Conservation (phyloP, 306 rosid species). For the Prunus fruticosa region DNA sequence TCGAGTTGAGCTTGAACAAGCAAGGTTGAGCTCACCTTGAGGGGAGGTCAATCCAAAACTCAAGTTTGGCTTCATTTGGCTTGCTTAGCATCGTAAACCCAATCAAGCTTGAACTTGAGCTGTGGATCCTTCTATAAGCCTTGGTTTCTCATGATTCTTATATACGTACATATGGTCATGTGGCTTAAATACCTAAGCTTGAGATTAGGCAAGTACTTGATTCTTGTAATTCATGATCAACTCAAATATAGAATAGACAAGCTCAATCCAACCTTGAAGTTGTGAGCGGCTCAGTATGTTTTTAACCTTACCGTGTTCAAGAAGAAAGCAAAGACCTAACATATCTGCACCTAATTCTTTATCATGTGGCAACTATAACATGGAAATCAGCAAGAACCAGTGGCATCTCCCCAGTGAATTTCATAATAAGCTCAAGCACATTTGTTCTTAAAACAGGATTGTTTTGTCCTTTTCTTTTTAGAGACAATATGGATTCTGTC, state of each 20-base stretch:
- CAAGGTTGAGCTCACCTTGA: not conserved
- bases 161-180: not conserved
- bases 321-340: not conserved
- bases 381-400: not conserved
- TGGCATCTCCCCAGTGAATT: not conserved
- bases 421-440: not conserved
- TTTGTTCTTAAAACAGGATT: not conserved
- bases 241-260: not conserved
- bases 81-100: not conserved
- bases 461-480: conserved; percentile 2
- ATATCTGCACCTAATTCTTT: not conserved
- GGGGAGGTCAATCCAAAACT: not conserved
- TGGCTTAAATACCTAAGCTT: not conserved
- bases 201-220: not conserved
- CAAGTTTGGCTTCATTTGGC: not conserved
- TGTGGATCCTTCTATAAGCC: not conserved
- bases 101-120: not conserved
- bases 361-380: not conserved
- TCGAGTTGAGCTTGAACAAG: no score
- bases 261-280: not conserved
- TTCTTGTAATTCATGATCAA: not conserved
- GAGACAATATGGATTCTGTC: not conserved
- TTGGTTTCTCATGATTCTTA: not conserved
- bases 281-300: not conserved
- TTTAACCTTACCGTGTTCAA: not conserved